Percentiles rank a stretch among this genome's conserved stretches.
Conservation (phyloP, 371 early-diverging fungal genomes). For the Nematocida major region DNA sequence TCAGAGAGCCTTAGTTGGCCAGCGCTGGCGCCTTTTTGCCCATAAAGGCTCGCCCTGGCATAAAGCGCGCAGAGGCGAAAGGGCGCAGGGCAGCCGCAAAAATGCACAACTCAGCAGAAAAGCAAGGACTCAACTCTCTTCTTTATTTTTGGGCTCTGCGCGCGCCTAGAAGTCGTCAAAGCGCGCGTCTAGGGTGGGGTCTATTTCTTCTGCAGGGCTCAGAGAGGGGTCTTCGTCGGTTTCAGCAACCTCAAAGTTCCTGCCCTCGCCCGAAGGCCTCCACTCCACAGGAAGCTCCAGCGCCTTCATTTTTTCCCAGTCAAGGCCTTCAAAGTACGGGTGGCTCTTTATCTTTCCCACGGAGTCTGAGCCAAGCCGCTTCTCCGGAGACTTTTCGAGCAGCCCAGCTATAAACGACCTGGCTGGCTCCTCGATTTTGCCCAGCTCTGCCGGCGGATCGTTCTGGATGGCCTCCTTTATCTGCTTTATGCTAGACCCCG, state of each 20-base stretch:
- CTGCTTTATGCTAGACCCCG: constrained; percentile 42
- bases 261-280: constrained; percentile 69
- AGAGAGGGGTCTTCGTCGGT: constrained; percentile 68
- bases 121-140: too few species aligned
- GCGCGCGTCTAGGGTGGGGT: neutral
- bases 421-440: neutral
- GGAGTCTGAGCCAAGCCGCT: constrained; percentile 73
- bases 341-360: constrained; percentile 75
- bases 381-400: constrained; percentile 70
- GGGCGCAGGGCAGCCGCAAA: too few species aligned
- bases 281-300: constrained; percentile 77
- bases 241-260: constrained; percentile 70
- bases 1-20: too few species aligned
- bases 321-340: constrained; percentile 83
- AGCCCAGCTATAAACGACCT: constrained; percentile 46
- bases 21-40: too few species aligned
- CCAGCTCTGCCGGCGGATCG: constrained; percentile 12
- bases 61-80: too few species aligned
- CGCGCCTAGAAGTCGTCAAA: constrained; percentile 40
- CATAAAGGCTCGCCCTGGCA: too few species aligned
- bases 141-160: neutral
- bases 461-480: constrained; percentile 33
- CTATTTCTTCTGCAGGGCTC: neutral
- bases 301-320: constrained; percentile 80
- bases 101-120: neutral